phyloP scores from a whole-genome alignment of 2,329 filamentous ascomycete genomes.

The Monilinia laxa region DNA sequence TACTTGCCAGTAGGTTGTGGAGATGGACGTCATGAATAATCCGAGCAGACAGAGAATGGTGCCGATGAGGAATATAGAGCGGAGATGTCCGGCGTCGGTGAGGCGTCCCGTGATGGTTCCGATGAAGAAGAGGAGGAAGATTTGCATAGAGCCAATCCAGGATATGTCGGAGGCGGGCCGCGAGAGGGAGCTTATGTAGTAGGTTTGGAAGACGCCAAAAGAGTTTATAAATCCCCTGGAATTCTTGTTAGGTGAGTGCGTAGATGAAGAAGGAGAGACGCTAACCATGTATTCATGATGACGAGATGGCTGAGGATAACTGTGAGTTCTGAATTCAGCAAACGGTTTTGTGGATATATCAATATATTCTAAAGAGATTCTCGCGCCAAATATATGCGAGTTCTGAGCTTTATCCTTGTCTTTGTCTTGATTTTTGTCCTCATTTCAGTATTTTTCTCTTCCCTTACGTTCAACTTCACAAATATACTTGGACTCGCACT shows the following conservation, averaged over 20 bases:
- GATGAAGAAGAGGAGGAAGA: slow-evolving; percentile 46
- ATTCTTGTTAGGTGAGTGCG: slow-evolving; percentile 5
- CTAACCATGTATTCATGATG: slow-evolving; percentile 38
- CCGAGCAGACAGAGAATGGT: slow-evolving; percentile 42
- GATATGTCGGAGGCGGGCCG: slow-evolving; percentile 43
- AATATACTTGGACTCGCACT: background rate
- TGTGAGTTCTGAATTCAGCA: slow-evolving; percentile 10
- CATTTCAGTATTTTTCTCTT: too few relatives aligned
- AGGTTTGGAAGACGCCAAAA: slow-evolving; percentile 48
- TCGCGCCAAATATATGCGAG: background rate
- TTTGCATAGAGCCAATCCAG: slow-evolving; percentile 49
- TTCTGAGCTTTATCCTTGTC: background rate
- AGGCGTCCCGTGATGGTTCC: slow-evolving; percentile 44
- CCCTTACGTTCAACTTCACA: background rate
- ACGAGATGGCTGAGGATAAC: slow-evolving; percentile 35
- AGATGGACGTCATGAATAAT: slow-evolving; percentile 44
- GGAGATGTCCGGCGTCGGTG: slow-evolving; percentile 45
- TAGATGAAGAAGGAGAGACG: background rate
- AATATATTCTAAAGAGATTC: background rate
- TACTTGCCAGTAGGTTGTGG: slow-evolving; percentile 46
- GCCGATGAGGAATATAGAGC: slow-evolving; percentile 32
- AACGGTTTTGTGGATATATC: background rate
- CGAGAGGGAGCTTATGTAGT: slow-evolving; percentile 43
- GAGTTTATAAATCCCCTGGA: slow-evolving; percentile 43
- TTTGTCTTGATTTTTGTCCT: background rate